A percentile compares a stretch with the other conserved stretches of the same genome.
Evolutionary conservation across 2,329 filamentous ascomycete species (phyloP).

Genomic region (Cladophialophora bantiana): DNA sequence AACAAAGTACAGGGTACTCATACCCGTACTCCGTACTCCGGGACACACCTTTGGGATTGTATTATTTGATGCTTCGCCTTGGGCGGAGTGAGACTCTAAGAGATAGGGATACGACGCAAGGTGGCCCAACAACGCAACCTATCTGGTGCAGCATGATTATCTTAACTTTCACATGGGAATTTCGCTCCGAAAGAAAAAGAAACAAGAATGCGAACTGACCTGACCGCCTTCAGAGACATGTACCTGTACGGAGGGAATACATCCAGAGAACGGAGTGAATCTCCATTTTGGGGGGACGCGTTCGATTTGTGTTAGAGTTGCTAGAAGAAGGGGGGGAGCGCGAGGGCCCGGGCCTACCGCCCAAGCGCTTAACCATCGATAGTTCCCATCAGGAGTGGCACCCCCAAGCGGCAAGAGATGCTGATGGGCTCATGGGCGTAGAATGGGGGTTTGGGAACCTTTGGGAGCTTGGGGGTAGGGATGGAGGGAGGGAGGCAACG

Average conservation of each 20-base stretch:
- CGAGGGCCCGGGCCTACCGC: conserved; percentile 25
- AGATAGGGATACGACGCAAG: background rate
- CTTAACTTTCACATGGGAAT: conserved; percentile 3
- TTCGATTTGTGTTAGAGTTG: background rate
- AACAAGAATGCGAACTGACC: background rate
- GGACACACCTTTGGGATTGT: background rate
- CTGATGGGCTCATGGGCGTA: background rate
- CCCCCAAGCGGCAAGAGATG: background rate
- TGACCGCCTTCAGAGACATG: background rate
- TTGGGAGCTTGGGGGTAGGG: background rate
- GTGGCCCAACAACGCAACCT: background rate
- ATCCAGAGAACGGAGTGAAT: conserved; percentile 2
- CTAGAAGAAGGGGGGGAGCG: background rate
- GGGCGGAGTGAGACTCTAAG: background rate
- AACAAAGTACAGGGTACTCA: background rate
- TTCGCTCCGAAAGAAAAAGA: background rate
- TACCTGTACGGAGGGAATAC: background rate
- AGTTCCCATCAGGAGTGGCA: too few species aligned
- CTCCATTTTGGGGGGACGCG: conserved; percentile 9
- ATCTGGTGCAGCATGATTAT: background rate
- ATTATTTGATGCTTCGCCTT: background rate
- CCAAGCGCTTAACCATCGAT: conserved; percentile 4
- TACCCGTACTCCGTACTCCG: background rate
- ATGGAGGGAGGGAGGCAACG: background rate
- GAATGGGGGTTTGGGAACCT: conserved; percentile 3